phyloP scores from a whole-genome alignment of 2,329 filamentous ascomycete species.

The Cladosporium halotolerans region DNA sequence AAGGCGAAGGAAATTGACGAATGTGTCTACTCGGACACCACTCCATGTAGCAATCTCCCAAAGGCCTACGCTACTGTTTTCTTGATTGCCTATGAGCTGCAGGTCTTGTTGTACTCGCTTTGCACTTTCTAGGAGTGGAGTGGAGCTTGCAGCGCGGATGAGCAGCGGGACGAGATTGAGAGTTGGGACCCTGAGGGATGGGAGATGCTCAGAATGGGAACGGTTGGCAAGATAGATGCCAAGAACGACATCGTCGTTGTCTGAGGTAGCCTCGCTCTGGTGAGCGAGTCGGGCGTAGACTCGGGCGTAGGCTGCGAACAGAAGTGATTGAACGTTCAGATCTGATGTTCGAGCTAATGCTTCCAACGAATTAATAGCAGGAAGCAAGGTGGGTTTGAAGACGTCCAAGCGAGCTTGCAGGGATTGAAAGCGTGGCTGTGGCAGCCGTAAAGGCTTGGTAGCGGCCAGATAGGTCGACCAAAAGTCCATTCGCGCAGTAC shows the following conservation, averaged over 20 bases:
- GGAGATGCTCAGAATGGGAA: conserved; percentile 46
- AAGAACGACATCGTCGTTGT: conserved; percentile 49
- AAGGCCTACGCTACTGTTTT: conserved; percentile 55
- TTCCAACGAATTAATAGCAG: conserved; percentile 37
- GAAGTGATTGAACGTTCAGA: conserved; percentile 64
- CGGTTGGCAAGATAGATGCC: conserved; percentile 83
- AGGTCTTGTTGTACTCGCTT: conserved; percentile 62
- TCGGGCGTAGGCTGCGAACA: conserved; percentile 66
- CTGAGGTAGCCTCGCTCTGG: not conserved
- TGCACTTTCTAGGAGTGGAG: conserved; percentile 47
- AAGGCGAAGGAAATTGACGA: conserved; percentile 72
- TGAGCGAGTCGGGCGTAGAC: conserved; percentile 34
- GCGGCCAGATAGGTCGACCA: conserved; percentile 45
- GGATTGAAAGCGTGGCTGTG: conserved; percentile 14
- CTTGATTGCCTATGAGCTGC: conserved; percentile 49
- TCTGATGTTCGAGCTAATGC: conserved; percentile 45
- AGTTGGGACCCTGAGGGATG: conserved; percentile 58
- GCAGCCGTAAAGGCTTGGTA: conserved; percentile 15
- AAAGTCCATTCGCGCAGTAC: conserved; percentile 36
- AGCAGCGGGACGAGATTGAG: conserved; percentile 71
- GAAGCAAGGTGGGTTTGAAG: conserved; percentile 46
- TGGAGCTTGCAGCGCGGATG: conserved; percentile 37
- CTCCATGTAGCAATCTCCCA: conserved; percentile 72
- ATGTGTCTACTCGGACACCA: conserved; percentile 60
- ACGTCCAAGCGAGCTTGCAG: conserved; percentile 32